Base-by-base conservation (phyloP, 2,329 filamentous ascomycete genomes). In the Atkinsonella hypoxylon region DNA sequence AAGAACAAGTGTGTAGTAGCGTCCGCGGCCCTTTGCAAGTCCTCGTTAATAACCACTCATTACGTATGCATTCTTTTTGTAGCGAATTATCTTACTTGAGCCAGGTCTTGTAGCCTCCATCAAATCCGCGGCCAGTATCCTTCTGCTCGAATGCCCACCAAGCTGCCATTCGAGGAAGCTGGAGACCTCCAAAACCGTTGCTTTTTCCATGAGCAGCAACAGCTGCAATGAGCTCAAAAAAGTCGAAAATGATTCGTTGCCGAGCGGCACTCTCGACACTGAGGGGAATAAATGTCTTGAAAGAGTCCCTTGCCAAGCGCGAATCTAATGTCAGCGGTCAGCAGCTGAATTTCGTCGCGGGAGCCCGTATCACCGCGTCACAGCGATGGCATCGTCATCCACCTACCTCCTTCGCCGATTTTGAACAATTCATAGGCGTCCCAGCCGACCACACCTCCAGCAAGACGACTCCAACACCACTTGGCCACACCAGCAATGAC, bases 71-170 rank as follows among this genome's bases (percentile, higher is more conserved):
- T 38, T 11, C 15, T n/a, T 18, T 18, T 18, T 20, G 7, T 11
- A 20, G 8, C 11, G 20, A 39, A 34, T 39, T 36, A 52, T 34
- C 45, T 51, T 34, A 42, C 79, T 67, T 71, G 90, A 85, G 73
- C 90, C 93, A 98, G 43, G 81, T 81, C 62, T 86, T 87, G 69
- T 98, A 98, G 50, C 91, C 90, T 40, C 88, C 88, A 58, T 97
- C 93, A 59, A 98, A 98, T 15, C 93, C 93, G 64, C 86, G 91
- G 41, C 86, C 87, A 7, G 82, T 82, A 64, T 97, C 90, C 45
- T 76, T 79, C 58, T 94, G 88, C 62, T 96, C 91, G 64, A 98
- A 98, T 1, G 91, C 89, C 93, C 93, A 98, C 93, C 93, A 98
- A 44, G 90, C 89, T 40, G 91, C 93, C 77, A 95, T 88, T 57